phyloP scores from a whole-genome alignment of 306 rosid genomes.

The Cicer pinnatifidum region DNA sequence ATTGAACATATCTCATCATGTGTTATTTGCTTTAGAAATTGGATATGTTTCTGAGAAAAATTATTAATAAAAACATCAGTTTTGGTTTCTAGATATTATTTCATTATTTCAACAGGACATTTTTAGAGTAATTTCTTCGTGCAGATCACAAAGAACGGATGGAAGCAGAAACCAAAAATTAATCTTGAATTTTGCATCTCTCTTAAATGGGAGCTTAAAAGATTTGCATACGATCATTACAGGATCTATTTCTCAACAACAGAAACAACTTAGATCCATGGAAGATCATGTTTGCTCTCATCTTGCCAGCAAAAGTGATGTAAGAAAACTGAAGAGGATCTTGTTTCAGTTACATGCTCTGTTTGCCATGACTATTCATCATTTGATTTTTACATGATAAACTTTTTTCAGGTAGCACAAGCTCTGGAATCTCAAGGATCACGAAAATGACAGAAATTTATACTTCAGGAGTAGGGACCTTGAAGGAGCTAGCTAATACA shows the following conservation, averaged over 20 bases:
- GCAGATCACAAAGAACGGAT: slow-evolving; percentile 75
- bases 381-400: slow-evolving; percentile 35
- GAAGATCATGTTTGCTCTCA: slow-evolving; percentile 68
- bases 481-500: slow-evolving; percentile 67
- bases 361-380: slow-evolving; percentile 20
- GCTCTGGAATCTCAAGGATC: slow-evolving; percentile 71
- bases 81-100: slow-evolving; percentile 2
- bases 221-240: slow-evolving; percentile 66
- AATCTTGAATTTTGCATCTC: slow-evolving; percentile 71
- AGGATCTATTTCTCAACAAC: slow-evolving; percentile 80
- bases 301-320: slow-evolving; percentile 76
- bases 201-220: slow-evolving; percentile 67
- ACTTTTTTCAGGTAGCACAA: slow-evolving; percentile 65
- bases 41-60: neutral
- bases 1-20: neutral
- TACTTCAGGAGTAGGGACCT: slow-evolving; percentile 63
- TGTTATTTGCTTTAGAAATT: neutral
- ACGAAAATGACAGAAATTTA: slow-evolving; percentile 69
- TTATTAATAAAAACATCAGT: neutral
- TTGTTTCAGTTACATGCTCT: slow-evolving; percentile 22
- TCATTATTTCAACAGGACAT: slow-evolving; percentile 2
- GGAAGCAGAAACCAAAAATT: slow-evolving; percentile 70
- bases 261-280: slow-evolving; percentile 71
- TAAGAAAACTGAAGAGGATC: slow-evolving; percentile 51
- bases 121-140: slow-evolving; percentile 16